Conservation (phyloP, 2,329 filamentous ascomycete genomes). For the Neofusicoccum umdonicola region DNA sequence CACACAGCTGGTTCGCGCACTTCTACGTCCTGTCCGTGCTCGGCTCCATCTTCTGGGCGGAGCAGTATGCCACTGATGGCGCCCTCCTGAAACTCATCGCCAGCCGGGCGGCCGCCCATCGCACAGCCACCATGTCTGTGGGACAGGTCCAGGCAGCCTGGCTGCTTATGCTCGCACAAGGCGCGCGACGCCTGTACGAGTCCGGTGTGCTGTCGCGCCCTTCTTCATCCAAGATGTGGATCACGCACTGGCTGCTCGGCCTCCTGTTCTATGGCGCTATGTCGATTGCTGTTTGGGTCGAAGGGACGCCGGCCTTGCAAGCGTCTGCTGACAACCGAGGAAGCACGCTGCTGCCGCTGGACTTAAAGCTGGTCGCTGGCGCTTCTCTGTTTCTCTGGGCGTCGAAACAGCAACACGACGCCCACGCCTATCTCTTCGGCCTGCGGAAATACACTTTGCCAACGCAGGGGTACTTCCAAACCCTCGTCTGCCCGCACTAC, state of each 20-base stretch:
- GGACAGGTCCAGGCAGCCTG: slow-evolving; percentile 65
- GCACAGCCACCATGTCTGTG: slow-evolving; percentile 50
- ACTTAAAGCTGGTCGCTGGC: neutral
- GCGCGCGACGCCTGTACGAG: slow-evolving; percentile 72
- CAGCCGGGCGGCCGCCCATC: slow-evolving; percentile 42
- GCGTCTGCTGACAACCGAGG: neutral
- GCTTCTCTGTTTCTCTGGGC: slow-evolving; percentile 66
- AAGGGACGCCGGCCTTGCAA: slow-evolving; percentile 51
- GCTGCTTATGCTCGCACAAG: slow-evolving; percentile 73
- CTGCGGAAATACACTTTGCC: slow-evolving; percentile 70
- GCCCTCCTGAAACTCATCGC: slow-evolving; percentile 41
- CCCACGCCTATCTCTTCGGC: slow-evolving; percentile 47
- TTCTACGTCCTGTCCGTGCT: slow-evolving; percentile 76
- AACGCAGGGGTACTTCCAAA: slow-evolving; percentile 66
- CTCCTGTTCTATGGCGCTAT: slow-evolving; percentile 73
- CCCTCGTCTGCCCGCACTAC: slow-evolving; percentile 84
- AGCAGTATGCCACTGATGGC: slow-evolving; percentile 60
- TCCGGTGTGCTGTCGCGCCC: slow-evolving; percentile 55
- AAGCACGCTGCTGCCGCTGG: neutral
- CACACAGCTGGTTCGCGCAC: slow-evolving; percentile 84
- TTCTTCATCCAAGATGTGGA: slow-evolving; percentile 77
- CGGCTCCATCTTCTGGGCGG: slow-evolving; percentile 72
- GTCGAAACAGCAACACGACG: slow-evolving; percentile 69
- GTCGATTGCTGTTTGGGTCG: slow-evolving; percentile 77
- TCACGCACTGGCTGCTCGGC: slow-evolving; percentile 78